A percentile compares a stretch with the other conserved stretches of the same genome.
Evolutionary conservation across 192 early-diverging fungal species (phyloP).

Genomic region (Spizellomyces punctatus): DNA sequence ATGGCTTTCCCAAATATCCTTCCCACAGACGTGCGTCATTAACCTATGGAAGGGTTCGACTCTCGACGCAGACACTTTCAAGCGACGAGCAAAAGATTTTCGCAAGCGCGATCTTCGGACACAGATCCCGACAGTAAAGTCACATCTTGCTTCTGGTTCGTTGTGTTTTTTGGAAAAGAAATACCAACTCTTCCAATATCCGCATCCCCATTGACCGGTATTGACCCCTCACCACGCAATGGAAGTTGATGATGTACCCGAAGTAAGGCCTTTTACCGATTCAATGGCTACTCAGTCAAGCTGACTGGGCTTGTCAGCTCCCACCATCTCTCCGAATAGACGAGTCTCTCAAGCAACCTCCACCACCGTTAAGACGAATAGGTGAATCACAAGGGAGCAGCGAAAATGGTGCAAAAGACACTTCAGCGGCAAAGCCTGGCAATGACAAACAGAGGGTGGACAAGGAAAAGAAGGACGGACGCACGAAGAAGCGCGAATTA

Average conservation of each 20-base stretch:
- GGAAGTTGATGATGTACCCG: conserved; percentile 10
- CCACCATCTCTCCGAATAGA: conserved; percentile 3
- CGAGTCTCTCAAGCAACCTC: conserved; percentile 1
- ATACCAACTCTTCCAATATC: too few relatives aligned
- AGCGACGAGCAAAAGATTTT: too few relatives aligned
- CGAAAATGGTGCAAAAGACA: neutral
- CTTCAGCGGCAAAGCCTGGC: neutral
- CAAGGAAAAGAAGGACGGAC: conserved; percentile 1
- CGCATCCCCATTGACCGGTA: too few relatives aligned
- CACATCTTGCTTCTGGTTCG: too few relatives aligned
- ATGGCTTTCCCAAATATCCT: too few relatives aligned
- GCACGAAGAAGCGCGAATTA: neutral
- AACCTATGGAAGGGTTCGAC: too few relatives aligned
- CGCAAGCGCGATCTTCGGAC: too few relatives aligned
- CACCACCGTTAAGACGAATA: neutral
- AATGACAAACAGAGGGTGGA: neutral
- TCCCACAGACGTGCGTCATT: too few relatives aligned
- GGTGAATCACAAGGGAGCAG: neutral
- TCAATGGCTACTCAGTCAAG: neutral
- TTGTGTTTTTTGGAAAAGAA: too few relatives aligned
- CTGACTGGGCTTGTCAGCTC: neutral
- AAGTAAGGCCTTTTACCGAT: neutral
- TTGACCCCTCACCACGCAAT: too few relatives aligned
- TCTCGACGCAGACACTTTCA: too few relatives aligned
- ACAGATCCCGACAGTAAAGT: too few relatives aligned